A percentile compares a stretch with the other conserved stretches of the same genome.
These are phyloP conservation scores for Trebouxiophyceae sp. DNA, from an alignment of 163 green algal species.

Conservation along the genomic window DNA sequence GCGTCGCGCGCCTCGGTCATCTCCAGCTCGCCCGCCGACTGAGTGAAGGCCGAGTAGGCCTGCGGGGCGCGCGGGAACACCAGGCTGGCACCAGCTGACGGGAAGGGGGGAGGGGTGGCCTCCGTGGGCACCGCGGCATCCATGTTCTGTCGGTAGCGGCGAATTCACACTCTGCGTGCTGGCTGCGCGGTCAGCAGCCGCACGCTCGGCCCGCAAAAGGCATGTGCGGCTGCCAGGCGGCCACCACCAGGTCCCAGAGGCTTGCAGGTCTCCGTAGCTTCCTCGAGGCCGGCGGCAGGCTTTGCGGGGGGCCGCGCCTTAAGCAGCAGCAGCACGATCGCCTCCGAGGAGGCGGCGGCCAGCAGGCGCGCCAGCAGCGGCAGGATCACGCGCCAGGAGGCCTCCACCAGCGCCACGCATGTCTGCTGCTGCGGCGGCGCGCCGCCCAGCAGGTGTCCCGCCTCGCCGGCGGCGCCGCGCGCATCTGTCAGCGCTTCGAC, in stretches of 20 bases:
- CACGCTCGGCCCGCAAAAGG: no score
- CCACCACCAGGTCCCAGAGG: no score
- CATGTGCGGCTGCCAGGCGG: no score
- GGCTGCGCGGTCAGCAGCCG: no score
- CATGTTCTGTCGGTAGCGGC: no score
- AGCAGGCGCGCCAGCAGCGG: constrained; percentile 33
- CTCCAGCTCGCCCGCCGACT: constrained; percentile 48
- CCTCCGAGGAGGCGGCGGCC: constrained; percentile 29
- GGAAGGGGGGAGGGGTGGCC: no score
- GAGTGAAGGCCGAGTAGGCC: constrained; percentile 64
- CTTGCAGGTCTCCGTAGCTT: no score
- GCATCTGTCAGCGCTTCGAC: constrained; percentile 47
- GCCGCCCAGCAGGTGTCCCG: neutral
- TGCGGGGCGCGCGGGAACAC: constrained; percentile 17
- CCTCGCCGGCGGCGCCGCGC: neutral
- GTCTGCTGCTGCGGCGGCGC: constrained; percentile 17
- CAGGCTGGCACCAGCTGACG: no score
- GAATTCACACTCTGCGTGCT: no score
- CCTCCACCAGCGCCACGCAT: constrained; percentile 25
- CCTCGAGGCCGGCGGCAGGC: no score
- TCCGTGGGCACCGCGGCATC: no score
- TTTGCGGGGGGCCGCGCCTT: constrained; percentile 16
- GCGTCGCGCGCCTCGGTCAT: constrained; percentile 58
- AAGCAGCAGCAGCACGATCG: constrained; percentile 45
- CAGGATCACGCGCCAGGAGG: constrained; percentile 36